Conservation (phyloP, 257 asterid genomes). For the Leptodermis oblonga region DNA sequence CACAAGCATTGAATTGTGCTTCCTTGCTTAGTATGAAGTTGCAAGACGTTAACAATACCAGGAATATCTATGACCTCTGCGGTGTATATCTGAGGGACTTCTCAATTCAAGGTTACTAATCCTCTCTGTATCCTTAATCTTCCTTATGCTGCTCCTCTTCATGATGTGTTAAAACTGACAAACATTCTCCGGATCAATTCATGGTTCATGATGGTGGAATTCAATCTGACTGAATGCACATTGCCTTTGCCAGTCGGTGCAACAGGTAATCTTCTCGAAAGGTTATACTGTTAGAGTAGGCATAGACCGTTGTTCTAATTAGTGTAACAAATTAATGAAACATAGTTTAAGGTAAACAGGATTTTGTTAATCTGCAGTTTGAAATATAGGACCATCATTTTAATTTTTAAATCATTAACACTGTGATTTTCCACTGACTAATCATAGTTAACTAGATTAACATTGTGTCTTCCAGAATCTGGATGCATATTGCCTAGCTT, state of each 20-base stretch:
- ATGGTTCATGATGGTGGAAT: neutral
- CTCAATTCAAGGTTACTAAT: constrained; percentile 29
- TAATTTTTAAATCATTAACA: neutral
- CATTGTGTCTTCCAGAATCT: constrained; percentile 14
- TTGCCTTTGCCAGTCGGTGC: constrained; percentile 20
- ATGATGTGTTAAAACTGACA: neutral
- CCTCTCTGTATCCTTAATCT: neutral
- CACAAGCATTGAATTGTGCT: constrained; percentile 35
- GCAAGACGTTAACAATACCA: constrained; percentile 18
- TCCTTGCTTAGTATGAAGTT: constrained; percentile 23
- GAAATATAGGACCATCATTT: neutral
- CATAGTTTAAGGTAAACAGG: neutral
- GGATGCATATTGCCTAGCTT: constrained; percentile 31
- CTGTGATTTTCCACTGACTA: neutral
- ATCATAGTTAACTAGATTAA: neutral
- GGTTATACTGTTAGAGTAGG: no score
- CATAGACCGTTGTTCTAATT: no score
- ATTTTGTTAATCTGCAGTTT: neutral
- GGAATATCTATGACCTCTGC: constrained; percentile 24
- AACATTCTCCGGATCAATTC: neutral
- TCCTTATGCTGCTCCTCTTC: neutral
- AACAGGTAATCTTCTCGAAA: constrained; percentile 21
- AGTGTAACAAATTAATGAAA: no score
- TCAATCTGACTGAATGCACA: neutral
- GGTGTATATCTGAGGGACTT: constrained; percentile 30